Percentiles rank a stretch among this genome's conserved stretches.
phyloP scores from a whole-genome alignment of 1,284 basidiomycete genomes.

The Malassezia yamatoensis region DNA sequence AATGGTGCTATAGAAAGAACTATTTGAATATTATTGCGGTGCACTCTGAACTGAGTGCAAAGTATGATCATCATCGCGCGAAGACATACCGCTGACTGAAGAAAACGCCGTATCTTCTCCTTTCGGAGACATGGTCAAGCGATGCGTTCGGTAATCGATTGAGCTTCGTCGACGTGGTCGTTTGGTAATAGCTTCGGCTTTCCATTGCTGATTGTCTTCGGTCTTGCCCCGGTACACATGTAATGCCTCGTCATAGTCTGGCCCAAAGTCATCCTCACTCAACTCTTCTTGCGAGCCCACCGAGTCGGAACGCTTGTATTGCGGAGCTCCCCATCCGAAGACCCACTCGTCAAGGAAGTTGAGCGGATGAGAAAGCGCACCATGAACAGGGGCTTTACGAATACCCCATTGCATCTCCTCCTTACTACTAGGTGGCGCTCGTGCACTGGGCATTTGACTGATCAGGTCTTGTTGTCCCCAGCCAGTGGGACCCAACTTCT shows the following conservation, averaged over 20 bases:
- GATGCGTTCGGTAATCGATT: conserved; percentile 8
- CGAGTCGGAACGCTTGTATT: background rate
- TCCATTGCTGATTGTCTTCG: background rate
- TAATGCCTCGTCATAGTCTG: conserved; percentile 15
- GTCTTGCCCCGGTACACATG: conserved; percentile 5
- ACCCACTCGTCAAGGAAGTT: conserved; percentile 79
- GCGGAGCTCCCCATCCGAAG: conserved; percentile 63
- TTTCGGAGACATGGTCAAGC: background rate
- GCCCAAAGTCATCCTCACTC: conserved; percentile 8
- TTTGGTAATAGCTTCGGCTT: background rate
- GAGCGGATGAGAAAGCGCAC: conserved; percentile 41
- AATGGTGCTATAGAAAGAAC: too few species aligned
- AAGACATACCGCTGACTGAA: background rate
- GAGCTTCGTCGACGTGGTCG: conserved; percentile 10
- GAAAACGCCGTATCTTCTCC: background rate
- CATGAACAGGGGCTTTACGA: conserved; percentile 16
- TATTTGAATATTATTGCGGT: too few species aligned
- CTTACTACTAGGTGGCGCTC: conserved; percentile 30
- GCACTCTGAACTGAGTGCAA: too few species aligned
- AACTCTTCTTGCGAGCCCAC: background rate
- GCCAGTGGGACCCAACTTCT: conserved; percentile 55
- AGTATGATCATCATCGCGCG: too few species aligned
- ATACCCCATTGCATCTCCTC: conserved; percentile 24
- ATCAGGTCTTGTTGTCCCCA: conserved; percentile 40
- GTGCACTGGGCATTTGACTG: conserved; percentile 27